Conservation (phyloP, 179 eudicot genomes). For the Beta corolliflora region DNA sequence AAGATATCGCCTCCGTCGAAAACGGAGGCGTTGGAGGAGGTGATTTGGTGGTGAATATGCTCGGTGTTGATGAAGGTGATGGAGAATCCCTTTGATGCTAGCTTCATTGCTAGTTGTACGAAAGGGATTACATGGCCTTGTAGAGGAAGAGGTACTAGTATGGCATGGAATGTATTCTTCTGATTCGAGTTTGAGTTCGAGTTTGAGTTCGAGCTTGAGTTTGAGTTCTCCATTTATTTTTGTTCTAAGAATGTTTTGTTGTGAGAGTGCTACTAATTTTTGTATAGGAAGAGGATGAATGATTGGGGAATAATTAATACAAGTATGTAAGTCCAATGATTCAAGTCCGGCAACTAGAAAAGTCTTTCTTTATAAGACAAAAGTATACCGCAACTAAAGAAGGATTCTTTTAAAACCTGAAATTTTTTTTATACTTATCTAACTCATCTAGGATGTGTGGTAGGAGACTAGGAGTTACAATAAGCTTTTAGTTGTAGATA, state of each 20-base stretch:
- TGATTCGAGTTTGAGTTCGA: neutral
- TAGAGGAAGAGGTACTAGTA: slow-evolving; percentile 57
- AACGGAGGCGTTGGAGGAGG: neutral
- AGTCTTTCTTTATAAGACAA: neutral
- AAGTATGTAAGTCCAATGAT: neutral
- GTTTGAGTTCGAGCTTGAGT: too few relatives aligned
- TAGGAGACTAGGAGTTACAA: too few relatives aligned
- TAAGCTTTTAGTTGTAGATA: too few relatives aligned
- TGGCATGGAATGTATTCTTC: slow-evolving; percentile 48
- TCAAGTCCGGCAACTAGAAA: too few relatives aligned
- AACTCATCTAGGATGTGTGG: too few relatives aligned
- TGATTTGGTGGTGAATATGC: slow-evolving; percentile 49
- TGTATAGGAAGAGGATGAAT: neutral
- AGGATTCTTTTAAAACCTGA: too few relatives aligned
- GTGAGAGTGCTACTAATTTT: too few relatives aligned
- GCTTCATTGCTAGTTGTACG: slow-evolving; percentile 67
- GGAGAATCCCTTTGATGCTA: slow-evolving; percentile 65
- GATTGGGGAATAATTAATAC: neutral
- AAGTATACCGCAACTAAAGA: too few relatives aligned
- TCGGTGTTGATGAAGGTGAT: slow-evolving; percentile 74
- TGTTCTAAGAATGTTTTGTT: neutral
- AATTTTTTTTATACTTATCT: too few relatives aligned
- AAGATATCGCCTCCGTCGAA: slow-evolving; percentile 47
- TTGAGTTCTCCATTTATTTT: neutral
- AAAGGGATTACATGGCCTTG: slow-evolving; percentile 75